phyloP scores from a whole-genome alignment of 2,329 filamentous ascomycete genomes.

The Ploettnerulaceae sp. region DNA sequence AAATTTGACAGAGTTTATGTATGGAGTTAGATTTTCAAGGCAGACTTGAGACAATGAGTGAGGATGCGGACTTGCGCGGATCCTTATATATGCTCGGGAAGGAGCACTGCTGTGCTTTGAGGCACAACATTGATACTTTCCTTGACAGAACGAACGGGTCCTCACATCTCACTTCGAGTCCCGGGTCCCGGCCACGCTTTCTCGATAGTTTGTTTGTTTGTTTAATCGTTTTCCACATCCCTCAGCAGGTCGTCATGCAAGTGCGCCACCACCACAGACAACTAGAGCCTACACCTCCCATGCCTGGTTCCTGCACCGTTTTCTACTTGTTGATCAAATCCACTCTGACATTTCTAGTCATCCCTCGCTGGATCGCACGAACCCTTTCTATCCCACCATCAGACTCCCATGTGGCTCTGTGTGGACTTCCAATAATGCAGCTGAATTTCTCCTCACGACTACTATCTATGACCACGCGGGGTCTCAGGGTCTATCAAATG shows the following conservation, averaged over 20 bases:
- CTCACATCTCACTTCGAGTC: too few relatives aligned
- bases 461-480: neutral
- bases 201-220: too few relatives aligned
- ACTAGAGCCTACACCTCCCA: neutral
- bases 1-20: neutral
- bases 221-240: too few relatives aligned
- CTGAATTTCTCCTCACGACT: neutral
- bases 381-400: neutral
- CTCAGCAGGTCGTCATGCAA: neutral
- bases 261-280: too few relatives aligned
- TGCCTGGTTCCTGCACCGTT: constrained; percentile 1
- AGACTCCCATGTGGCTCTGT: neutral
- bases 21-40: neutral
- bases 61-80: neutral
- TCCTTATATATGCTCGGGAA: constrained; percentile 6
- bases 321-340: neutral
- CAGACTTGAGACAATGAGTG: neutral
- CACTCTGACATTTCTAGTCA: neutral
- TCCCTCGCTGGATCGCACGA: constrained; percentile 3
- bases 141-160: too few relatives aligned
- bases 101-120: neutral
- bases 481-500: too few relatives aligned
- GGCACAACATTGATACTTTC: neutral
- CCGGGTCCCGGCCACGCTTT: too few relatives aligned
- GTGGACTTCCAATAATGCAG: neutral